A percentile compares a stretch with the other conserved stretches of the same genome.
phyloP scores from a whole-genome alignment of 2,329 filamentous ascomycete genomes.

The Neonectria coccinea region DNA sequence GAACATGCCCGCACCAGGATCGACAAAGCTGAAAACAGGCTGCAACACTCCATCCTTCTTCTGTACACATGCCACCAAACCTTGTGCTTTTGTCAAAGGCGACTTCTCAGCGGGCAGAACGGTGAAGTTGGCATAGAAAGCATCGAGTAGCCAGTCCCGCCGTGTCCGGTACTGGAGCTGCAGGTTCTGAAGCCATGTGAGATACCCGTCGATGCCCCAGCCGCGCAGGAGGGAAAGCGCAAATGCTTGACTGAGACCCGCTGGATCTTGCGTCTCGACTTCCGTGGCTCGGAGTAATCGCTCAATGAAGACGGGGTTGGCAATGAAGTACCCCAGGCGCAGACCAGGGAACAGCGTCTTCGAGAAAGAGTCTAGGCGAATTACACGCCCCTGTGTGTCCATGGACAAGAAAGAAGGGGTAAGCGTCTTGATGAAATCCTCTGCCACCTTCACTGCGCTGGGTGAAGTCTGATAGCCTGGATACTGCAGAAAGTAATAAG shows the following conservation, averaged over 20 bases:
- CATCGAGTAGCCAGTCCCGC: conserved; percentile 71
- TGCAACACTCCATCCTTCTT: not conserved
- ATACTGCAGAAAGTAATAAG: conserved; percentile 46
- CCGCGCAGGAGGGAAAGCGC: conserved; percentile 58
- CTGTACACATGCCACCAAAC: conserved; percentile 39
- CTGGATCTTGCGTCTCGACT: conserved; percentile 75
- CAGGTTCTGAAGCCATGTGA: conserved; percentile 79
- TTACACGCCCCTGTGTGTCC: conserved; percentile 44
- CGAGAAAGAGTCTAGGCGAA: conserved; percentile 42
- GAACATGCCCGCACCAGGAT: conserved; percentile 49
- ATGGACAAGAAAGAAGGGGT: conserved; percentile 42
- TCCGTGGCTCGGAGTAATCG: conserved; percentile 46
- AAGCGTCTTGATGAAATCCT: conserved; percentile 34
- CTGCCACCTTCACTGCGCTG: not conserved
- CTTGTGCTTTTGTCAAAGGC: conserved; percentile 28
- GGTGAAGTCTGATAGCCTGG: conserved; percentile 26
- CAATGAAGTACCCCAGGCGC: conserved; percentile 59
- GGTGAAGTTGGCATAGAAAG: conserved; percentile 53
- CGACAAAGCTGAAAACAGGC: conserved; percentile 47
- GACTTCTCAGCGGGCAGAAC: conserved; percentile 36
- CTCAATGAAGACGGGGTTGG: conserved; percentile 47
- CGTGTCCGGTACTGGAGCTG: conserved; percentile 75
- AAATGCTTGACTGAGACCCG: conserved; percentile 70
- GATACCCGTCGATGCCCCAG: conserved; percentile 80
- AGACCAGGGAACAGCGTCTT: conserved; percentile 34